Conservation (phyloP, 208 protist genomes). For the Trypanosoma cruzi region DNA sequence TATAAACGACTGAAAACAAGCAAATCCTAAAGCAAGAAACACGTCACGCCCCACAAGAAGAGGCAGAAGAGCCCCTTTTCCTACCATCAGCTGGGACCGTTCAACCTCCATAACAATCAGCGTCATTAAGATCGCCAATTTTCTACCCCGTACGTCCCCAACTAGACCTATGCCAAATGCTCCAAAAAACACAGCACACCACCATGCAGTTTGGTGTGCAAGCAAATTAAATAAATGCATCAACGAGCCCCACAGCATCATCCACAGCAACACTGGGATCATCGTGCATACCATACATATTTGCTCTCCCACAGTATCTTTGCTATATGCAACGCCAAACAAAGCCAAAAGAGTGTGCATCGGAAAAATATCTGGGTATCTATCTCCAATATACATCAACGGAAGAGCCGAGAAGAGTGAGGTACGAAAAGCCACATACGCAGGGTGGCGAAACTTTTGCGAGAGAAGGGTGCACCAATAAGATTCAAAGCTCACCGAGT, state of each 20-base stretch:
- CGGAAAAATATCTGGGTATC: constrained; percentile 34
- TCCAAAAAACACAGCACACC: constrained; percentile 57
- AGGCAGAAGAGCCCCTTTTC: constrained; percentile 33
- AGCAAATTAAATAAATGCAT: constrained; percentile 45
- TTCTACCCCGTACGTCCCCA: constrained; percentile 56
- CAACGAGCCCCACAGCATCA: constrained; percentile 42
- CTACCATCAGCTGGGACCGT: constrained; percentile 31
- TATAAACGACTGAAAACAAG: constrained; percentile 44
- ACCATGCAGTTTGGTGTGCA: constrained; percentile 50
- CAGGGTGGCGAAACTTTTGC: constrained; percentile 10
- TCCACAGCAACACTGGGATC: constrained; percentile 32
- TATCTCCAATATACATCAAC: constrained; percentile 33
- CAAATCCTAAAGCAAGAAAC: constrained; percentile 37
- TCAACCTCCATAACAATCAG: constrained; percentile 70
- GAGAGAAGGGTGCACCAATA: constrained; percentile 13
- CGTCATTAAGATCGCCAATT: constrained; percentile 50
- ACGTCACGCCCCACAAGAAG: constrained; percentile 47
- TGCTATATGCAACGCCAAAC: constrained; percentile 42
- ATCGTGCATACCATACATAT: constrained; percentile 28
- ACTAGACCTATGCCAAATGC: constrained; percentile 37
- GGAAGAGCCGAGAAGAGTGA: constrained; percentile 51
- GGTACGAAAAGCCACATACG: constrained; percentile 53
- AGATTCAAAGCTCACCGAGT: constrained; percentile 12
- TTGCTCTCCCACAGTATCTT: constrained; percentile 57
- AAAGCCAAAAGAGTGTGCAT: constrained; percentile 38